phyloP scores from a whole-genome alignment of 306 rosid species.

The Trifolium pratense region DNA sequence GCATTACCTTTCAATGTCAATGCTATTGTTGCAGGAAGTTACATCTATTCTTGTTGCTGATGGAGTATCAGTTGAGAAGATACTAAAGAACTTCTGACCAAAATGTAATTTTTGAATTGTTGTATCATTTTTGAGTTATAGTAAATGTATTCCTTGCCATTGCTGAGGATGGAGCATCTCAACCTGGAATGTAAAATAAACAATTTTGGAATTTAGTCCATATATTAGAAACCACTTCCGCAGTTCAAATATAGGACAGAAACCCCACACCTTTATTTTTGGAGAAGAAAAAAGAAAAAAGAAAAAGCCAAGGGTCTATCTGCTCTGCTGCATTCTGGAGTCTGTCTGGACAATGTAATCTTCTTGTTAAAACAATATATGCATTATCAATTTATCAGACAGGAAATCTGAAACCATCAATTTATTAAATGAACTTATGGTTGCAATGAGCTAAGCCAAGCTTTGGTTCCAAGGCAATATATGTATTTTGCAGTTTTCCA shows the following conservation, averaged over 20 bases:
- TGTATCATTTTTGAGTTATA: constrained; percentile 54
- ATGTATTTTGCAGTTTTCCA: not conserved
- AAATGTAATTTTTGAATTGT: constrained; percentile 44
- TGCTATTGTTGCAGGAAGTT: constrained; percentile 71
- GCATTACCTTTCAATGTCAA: constrained; percentile 13
- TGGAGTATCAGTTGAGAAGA: constrained; percentile 84
- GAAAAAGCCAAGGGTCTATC: not conserved
- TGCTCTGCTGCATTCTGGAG: not conserved
- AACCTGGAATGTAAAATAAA: constrained; percentile 54
- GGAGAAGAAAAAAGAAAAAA: too few species aligned
- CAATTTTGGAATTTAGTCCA: constrained; percentile 48
- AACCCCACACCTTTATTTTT: not conserved
- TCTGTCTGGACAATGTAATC: not conserved
- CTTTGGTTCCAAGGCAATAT: not conserved
- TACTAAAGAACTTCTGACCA: constrained; percentile 83
- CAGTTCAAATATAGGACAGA: not conserved
- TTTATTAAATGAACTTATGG: not conserved
- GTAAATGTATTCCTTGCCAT: constrained; percentile 47
- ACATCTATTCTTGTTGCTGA: constrained; percentile 82
- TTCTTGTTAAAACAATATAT: not conserved
- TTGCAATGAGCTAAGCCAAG: not conserved
- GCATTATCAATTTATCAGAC: not conserved
- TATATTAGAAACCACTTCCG: constrained; percentile 30
- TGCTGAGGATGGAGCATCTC: constrained; percentile 57
- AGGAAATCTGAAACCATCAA: not conserved